A percentile compares a stretch with the other conserved stretches of the same genome.
These are phyloP conservation scores for Cercospora citrullina DNA, from an alignment of 2,329 filamentous ascomycete genomes.

Conservation along the genomic window DNA sequence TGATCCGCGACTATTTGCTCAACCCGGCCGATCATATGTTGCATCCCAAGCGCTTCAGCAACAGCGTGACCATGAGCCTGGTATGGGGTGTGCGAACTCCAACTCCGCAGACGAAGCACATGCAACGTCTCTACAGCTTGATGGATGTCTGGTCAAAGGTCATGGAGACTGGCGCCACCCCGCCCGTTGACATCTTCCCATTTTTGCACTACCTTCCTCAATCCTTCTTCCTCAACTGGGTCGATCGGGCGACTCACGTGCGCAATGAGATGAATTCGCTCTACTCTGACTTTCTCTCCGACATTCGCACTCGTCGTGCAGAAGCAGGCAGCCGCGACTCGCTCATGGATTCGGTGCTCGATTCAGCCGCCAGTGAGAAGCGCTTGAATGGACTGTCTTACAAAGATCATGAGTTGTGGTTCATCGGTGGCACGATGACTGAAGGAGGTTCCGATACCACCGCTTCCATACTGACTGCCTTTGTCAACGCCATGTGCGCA, in stretches of 20 bases:
- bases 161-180: background rate
- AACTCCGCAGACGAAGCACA: conserved; percentile 26
- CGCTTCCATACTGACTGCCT: background rate
- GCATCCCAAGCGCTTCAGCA: conserved; percentile 52
- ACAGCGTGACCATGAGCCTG: conserved; percentile 52
- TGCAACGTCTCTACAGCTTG: conserved; percentile 41
- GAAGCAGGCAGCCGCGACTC: conserved; percentile 32
- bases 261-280: background rate
- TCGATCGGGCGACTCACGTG: background rate
- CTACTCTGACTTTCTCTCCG: conserved; percentile 36
- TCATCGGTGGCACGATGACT: background rate
- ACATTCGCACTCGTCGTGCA: conserved; percentile 37
- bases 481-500: background rate
- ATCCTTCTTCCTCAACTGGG: background rate
- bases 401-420: background rate
- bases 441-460: background rate
- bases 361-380: conserved; percentile 36
- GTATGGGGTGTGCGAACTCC: conserved; percentile 32
- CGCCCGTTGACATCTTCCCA: background rate
- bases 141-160: conserved; percentile 44
- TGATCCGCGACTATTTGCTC: conserved; percentile 48
- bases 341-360: conserved; percentile 47
- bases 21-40: conserved; percentile 48
- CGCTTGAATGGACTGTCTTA: background rate
- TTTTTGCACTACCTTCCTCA: background rate